A percentile compares a stretch with the other conserved stretches of the same genome.
These are phyloP conservation scores for Lachnellula subtilissima DNA, from an alignment of 2,329 filamentous ascomycete genomes.

Conservation along the genomic window DNA sequence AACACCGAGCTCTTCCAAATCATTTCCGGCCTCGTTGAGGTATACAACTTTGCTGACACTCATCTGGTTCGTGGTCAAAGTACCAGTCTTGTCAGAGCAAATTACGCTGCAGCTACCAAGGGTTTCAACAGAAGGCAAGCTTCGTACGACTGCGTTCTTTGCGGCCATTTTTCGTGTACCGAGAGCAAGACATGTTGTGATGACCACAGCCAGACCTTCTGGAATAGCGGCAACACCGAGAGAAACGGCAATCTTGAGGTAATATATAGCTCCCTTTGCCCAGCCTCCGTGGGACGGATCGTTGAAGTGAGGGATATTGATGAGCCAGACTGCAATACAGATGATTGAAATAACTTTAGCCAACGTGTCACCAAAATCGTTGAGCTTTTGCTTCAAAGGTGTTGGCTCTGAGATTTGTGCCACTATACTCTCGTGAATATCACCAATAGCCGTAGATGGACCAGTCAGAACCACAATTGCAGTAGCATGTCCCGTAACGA, in stretches of 20 bases:
- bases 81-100: constrained; percentile 99
- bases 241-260: constrained; percentile 98
- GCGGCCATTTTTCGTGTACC: constrained; percentile 98
- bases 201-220: constrained; percentile 94
- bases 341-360: constrained; percentile 99
- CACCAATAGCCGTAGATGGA: constrained; percentile 87
- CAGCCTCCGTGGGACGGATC: constrained; percentile 90
- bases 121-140: constrained; percentile 93
- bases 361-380: constrained; percentile 92
- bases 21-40: constrained; percentile 66
- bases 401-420: constrained; percentile 97
- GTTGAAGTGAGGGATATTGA: constrained; percentile 96
- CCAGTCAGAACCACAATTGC: constrained; percentile 90
- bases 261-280: constrained; percentile 98
- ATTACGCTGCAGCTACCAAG: constrained; percentile 98
- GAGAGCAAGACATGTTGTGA: constrained; percentile 94
- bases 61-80: constrained; percentile 98
- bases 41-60: constrained; percentile 92
- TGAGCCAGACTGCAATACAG: constrained; percentile 93
- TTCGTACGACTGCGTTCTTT: constrained; percentile 96
- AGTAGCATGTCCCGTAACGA: constrained; percentile 88
- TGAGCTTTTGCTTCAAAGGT: constrained; percentile 95
- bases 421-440: constrained; percentile 98
- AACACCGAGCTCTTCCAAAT: constrained; percentile 80
- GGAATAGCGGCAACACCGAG: constrained; percentile 97